Percentiles rank a stretch among this genome's conserved stretches.
Conservation (phyloP, 2,329 filamentous ascomycete species). For the Aspergillus caelatus region DNA sequence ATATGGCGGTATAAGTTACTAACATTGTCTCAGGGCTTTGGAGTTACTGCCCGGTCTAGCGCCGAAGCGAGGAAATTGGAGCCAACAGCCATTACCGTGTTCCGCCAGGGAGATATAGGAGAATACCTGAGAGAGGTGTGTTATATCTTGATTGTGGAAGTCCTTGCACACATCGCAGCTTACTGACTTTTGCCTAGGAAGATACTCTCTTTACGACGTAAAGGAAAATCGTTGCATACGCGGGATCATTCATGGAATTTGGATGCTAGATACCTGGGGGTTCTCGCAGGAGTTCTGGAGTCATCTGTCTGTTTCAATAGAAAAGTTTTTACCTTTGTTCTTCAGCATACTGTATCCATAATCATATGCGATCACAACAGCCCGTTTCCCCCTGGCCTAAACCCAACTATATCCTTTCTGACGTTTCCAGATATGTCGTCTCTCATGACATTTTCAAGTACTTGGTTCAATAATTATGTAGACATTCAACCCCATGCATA, state of each 20-base stretch:
- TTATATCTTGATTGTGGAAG: slow-evolving; percentile 4
- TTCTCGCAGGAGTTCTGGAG: slow-evolving; percentile 32
- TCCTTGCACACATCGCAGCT: not conserved
- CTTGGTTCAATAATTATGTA: not conserved
- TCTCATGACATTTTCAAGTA: not conserved
- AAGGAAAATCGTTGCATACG: slow-evolving; percentile 17
- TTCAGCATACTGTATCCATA: not conserved
- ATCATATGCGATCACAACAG: not conserved
- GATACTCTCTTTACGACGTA: slow-evolving; percentile 65
- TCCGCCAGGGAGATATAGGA: slow-evolving; percentile 90
- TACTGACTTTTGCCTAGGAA: slow-evolving; percentile 46
- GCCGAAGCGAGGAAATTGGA: slow-evolving; percentile 81
- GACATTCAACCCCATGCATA: not conserved
- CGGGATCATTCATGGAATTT: slow-evolving; percentile 26
- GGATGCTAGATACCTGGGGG: slow-evolving; percentile 27
- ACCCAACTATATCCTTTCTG: not conserved
- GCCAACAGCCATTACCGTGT: slow-evolving; percentile 85
- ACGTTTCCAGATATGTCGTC: not conserved
- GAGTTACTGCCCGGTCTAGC: slow-evolving; percentile 84
- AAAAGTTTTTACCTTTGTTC: slow-evolving; percentile 16
- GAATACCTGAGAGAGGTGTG: slow-evolving; percentile 83
- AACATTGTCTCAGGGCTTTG: slow-evolving; percentile 68
- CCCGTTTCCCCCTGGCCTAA: not conserved
- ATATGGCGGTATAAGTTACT: not conserved
- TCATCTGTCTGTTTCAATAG: slow-evolving; percentile 22